Conservation (phyloP, 768 basidiomycete species). For the Rossbeevera mucosa region DNA sequence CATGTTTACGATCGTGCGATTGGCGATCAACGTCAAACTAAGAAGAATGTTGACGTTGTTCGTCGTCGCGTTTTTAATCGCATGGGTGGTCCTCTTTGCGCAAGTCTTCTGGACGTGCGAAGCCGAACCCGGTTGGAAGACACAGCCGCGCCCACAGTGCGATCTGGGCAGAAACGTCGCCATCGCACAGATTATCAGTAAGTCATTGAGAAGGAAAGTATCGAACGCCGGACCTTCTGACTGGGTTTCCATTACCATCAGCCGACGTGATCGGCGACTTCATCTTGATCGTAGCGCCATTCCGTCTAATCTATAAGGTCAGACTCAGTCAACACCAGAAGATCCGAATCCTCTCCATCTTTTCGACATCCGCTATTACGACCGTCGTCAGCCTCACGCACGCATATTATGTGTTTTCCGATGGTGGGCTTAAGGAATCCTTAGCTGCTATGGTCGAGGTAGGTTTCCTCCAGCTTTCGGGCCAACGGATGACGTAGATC, state of each 20-base stretch:
- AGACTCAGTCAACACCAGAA: neutral
- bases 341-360: conserved; percentile 4
- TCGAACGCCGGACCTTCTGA: neutral
- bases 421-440: conserved; percentile 2
- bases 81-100: conserved; percentile 4
- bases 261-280: conserved; percentile 4
- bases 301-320: neutral
- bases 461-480: neutral
- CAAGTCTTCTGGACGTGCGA: conserved; percentile 5
- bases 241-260: neutral
- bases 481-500: neutral
- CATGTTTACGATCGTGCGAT: conserved; percentile 4
- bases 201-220: neutral
- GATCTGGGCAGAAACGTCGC: neutral
- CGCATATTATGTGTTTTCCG: neutral
- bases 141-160: neutral
- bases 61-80: neutral
- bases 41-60: neutral
- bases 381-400: neutral
- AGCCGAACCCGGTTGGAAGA: conserved; percentile 3
- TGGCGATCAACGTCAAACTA: neutral
- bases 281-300: conserved; percentile 1
- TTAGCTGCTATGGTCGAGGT: conserved; percentile 2
- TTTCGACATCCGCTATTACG: conserved; percentile 5
- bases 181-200: neutral